Base-by-base conservation (phyloP, 805 yeast species). In the Candida verbasci region DNA sequence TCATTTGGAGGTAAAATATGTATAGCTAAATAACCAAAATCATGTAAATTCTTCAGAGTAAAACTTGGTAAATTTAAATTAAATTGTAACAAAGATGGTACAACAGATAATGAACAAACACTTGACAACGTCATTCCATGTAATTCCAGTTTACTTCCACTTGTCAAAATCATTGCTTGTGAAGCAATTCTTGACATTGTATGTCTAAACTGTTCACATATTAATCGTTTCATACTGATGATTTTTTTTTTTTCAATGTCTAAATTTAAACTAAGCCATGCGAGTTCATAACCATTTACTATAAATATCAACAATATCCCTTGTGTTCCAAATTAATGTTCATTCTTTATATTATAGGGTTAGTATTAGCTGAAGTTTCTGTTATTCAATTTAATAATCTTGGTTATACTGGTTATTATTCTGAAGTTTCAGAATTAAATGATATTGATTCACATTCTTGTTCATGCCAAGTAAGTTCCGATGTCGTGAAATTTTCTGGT, bases 81-180 rank as follows among this genome's bases (percentile, higher is more conserved):
- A 65, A 91, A 89, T 49, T 86, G 93, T 1, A 91, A 51, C 37
- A 89, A 59, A 1, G 96, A 94, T 0, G 96, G 96, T 32, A 72
- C 67, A 20, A 88, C 74, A 0, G 95, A 80, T 10, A 91, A 62
- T 1, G 97, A 88, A 9, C 86, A 76, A 29, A 88, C 86, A 1
- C 96, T 86, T 2, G 96, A 84, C 1, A 91, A 65, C 0, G 97
- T 87, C 68, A 86, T 77, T 0, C 97, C 97, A 58, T 73, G 82
- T 25, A 69, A 58, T 5, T 39, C 40, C 5, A 35, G 29, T 9
- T 14, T 24, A 11, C 44, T 42, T 9, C 62, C 67, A 6, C 69
- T 60, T 5, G 72, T 67, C 23, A 67, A 49, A 5, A 67, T 56
- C 73, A 67, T 67, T 5, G 73, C 72, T 39, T 62, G 73, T 4